Conservation (phyloP, 2,329 filamentous ascomycete genomes). For the Blumeria hordei region DNA sequence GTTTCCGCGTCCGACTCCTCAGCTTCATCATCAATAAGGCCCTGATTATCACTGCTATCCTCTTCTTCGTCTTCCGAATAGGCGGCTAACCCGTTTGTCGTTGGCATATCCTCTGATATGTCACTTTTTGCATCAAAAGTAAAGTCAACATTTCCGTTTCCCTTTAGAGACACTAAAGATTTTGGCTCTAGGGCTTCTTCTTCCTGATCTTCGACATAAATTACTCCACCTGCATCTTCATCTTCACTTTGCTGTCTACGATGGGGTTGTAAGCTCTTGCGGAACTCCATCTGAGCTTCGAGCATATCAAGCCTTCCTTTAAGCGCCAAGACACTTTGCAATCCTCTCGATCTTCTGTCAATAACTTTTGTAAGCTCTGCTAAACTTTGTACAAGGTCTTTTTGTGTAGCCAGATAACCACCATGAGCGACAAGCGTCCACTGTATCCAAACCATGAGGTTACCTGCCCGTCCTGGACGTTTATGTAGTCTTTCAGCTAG, state of each 20-base stretch:
- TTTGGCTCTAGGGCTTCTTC: constrained; percentile 29
- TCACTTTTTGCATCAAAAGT: constrained; percentile 13
- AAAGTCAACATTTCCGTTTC: constrained; percentile 9
- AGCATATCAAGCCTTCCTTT: constrained; percentile 94
- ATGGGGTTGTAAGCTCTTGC: constrained; percentile 38
- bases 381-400: constrained; percentile 59
- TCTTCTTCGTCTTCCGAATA: constrained; percentile 24
- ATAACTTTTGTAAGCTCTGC: constrained; percentile 65
- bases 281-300: constrained; percentile 64
- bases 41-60: constrained; percentile 19
- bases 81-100: constrained; percentile 21
- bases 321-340: constrained; percentile 61
- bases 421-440: constrained; percentile 86
- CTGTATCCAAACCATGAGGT: constrained; percentile 85
- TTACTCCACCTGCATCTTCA: constrained; percentile 29
- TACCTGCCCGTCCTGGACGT: constrained; percentile 69
- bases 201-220: constrained; percentile 64
- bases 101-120: constrained; percentile 17
- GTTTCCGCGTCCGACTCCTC: constrained; percentile 19
- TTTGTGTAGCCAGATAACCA: constrained; percentile 66
- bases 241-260: constrained; percentile 18
- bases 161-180: constrained; percentile 19
- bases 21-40: constrained; percentile 25
- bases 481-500: constrained; percentile 71
- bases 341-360: constrained; percentile 59